Conservation (phyloP, 2,329 filamentous ascomycete species). For the Venturia carpophila region DNA sequence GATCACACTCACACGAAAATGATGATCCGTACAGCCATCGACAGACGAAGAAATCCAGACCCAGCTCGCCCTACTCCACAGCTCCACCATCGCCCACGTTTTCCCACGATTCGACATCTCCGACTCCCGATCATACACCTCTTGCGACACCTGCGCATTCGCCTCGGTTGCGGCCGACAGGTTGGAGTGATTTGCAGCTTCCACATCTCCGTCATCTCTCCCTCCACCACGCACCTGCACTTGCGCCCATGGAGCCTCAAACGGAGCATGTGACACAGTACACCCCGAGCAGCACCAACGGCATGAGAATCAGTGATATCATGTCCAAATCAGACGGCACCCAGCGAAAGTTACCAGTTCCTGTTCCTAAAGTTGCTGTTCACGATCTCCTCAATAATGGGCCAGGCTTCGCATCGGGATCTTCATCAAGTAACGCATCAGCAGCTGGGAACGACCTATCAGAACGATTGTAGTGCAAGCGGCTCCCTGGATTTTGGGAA, state of each 20-base stretch:
- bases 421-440: constrained; percentile 70
- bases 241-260: constrained; percentile 63
- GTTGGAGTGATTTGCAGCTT: constrained; percentile 62
- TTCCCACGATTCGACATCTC: constrained; percentile 89
- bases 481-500: background rate
- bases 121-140: constrained; percentile 97
- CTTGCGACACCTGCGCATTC: constrained; percentile 93
- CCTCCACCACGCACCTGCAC: constrained; percentile 56
- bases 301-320: constrained; percentile 83
- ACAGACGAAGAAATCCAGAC: constrained; percentile 78
- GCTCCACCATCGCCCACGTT: constrained; percentile 94
- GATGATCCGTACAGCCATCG: constrained; percentile 72
- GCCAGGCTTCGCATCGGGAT: constrained; percentile 63
- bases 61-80: constrained; percentile 90
- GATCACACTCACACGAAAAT: constrained; percentile 75
- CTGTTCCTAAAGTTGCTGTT: constrained; percentile 77
- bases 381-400: constrained; percentile 68
- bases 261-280: constrained; percentile 53
- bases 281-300: constrained; percentile 48
- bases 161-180: constrained; percentile 75
- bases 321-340: constrained; percentile 82
- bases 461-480: constrained; percentile 27
- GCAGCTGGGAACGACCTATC: constrained; percentile 52
- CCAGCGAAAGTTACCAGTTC: constrained; percentile 83
- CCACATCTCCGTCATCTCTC: constrained; percentile 71